Base-by-base conservation (phyloP, 257 asterid species). In the Pogostemon cablin region DNA sequence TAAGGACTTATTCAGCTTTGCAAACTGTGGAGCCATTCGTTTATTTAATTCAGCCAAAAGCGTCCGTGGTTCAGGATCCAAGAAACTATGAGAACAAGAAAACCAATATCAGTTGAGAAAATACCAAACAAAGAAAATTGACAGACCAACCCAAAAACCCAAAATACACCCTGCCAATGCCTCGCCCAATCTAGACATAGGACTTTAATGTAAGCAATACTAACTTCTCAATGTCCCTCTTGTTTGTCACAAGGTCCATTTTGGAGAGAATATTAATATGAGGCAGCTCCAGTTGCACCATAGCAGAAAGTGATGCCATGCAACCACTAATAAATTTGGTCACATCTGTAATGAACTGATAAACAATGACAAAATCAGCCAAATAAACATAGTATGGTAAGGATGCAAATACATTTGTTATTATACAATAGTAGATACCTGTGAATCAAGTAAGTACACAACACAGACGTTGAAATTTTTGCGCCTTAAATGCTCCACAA, bases 301-400 rank as follows among this genome's bases (percentile, higher is more conserved):
- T 95, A 8, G 97, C 97, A 67, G 98, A 95, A 79, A 95, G 99
- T 50, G 99, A 91, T 68, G 98, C 79, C 99, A 95, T 91, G 71
- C 99, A 95, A 20, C 99, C 98, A 77, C 98, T 95, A 7, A 91
- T 88, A 79, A 95, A 95, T 88, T 95, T 95, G 92, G 99, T 88
- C 80, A 91, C 98, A 75, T 95, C 98, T 67, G 99, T 91, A 46
- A 95, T 86, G 80, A 95, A 95, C 99, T 91, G 77, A 58, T 15
- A 57, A 3, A 65, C 35, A 53, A 68, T 8, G 59, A 75, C 40
- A 67, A 67, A 11, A 63, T 38, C 56, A 73, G 75, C 60, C 12
- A 52, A 48, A 53, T 40, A 75, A 65, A 75, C 53, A 71, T 52
- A 32, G 35, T 67, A 72, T 44, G 58, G 59, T 4, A 25, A 9